These are phyloP conservation scores for Amanita phalloides DNA, from an alignment of 768 basidiomycete species.

Conservation along the genomic window DNA sequence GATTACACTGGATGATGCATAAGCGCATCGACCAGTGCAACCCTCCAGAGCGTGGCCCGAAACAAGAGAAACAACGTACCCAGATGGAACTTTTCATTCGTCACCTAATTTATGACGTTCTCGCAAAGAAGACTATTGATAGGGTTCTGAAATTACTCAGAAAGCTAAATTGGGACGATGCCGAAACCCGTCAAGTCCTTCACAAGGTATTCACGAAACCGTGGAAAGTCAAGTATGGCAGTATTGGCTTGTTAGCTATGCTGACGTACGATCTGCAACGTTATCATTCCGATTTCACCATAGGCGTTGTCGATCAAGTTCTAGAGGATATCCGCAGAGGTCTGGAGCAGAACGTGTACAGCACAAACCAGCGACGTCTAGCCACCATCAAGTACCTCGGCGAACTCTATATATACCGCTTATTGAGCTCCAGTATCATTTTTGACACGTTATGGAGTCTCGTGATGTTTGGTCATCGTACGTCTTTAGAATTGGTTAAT, in stretches of 20 bases:
- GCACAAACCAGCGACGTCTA: conserved; percentile 85
- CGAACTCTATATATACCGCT: conserved; percentile 93
- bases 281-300: conserved; percentile 82
- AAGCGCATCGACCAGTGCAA: conserved; percentile 59
- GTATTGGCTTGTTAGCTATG: conserved; percentile 85
- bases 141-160: conserved; percentile 89
- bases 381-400: conserved; percentile 93
- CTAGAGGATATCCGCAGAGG: conserved; percentile 88
- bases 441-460: conserved; percentile 94
- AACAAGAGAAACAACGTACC: conserved; percentile 75
- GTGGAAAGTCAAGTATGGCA: conserved; percentile 94
- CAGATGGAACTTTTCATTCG: conserved; percentile 91
- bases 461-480: conserved; percentile 93
- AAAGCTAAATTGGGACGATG: conserved; percentile 94
- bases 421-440: conserved; percentile 79
- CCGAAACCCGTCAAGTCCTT: conserved; percentile 45
- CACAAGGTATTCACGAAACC: conserved; percentile 94
- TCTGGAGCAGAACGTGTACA: conserved; percentile 91
- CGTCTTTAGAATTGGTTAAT: conserved; percentile 21
- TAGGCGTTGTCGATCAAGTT: conserved; percentile 88
- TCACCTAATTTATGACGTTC: conserved; percentile 89
- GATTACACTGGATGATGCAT: neutral
- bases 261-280: conserved; percentile 90
- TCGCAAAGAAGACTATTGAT: conserved; percentile 89
- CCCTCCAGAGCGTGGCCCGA: conserved; percentile 86